Conservation (phyloP, 2,329 filamentous ascomycete genomes). For the Fusarium sp. region DNA sequence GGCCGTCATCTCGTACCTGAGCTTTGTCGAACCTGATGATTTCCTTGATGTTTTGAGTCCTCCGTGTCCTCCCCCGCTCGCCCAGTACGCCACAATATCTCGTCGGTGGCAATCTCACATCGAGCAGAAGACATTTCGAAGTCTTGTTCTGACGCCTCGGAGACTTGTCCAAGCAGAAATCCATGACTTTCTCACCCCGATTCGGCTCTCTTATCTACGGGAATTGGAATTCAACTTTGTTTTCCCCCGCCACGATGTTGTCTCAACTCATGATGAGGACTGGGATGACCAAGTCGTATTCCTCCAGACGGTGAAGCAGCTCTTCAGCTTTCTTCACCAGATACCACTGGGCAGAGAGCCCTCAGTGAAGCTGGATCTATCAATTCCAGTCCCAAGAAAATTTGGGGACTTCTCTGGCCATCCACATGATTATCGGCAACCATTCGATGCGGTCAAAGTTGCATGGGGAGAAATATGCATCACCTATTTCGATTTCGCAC, state of each 20-base stretch:
- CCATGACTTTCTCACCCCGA: not conserved
- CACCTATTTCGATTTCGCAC: not conserved
- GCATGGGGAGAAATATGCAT: not conserved
- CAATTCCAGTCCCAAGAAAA: not conserved
- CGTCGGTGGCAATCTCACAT: slow-evolving; percentile 1
- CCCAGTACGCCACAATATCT: not conserved
- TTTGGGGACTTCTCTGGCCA: not conserved
- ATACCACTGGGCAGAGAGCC: not conserved
- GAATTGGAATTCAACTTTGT: not conserved
- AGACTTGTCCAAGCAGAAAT: not conserved
- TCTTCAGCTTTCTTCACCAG: not conserved
- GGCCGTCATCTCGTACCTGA: not conserved
- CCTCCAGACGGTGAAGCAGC: not conserved
- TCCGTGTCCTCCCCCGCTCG: not conserved
- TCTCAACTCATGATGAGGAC: not conserved
- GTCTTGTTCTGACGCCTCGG: not conserved
- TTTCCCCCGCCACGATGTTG: not conserved
- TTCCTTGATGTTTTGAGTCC: too few species aligned
- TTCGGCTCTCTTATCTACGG: not conserved
- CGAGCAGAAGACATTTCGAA: not conserved
- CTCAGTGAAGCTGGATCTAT: not conserved
- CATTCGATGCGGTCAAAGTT: not conserved
- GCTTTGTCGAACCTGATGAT: too few species aligned
- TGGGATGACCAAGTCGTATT: not conserved
- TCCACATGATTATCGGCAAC: not conserved